A percentile compares a stretch with the other conserved stretches of the same genome.
These are phyloP conservation scores for Shiraia sp. DNA, from an alignment of 2,329 filamentous ascomycete species.

Conservation along the genomic window DNA sequence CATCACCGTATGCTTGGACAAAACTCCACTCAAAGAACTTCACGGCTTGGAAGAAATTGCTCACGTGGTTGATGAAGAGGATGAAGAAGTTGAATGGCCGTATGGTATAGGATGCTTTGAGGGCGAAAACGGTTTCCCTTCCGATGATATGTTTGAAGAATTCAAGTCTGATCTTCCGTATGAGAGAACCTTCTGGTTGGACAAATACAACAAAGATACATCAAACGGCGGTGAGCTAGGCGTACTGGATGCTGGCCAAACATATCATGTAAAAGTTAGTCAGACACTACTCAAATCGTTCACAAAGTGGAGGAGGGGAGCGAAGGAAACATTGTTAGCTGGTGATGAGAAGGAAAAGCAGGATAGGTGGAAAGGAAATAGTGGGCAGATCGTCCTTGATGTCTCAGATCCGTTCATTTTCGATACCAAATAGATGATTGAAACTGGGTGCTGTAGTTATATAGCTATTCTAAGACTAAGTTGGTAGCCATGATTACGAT, in stretches of 20 bases:
- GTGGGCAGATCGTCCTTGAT: not conserved
- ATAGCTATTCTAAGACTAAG: no score
- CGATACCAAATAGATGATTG: not conserved
- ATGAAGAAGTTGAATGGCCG: constrained; percentile 7
- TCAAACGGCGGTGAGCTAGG: not conserved
- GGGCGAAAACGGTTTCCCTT: constrained; percentile 4
- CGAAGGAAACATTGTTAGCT: constrained; percentile 1
- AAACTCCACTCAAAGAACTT: constrained; percentile 8
- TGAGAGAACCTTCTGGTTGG: constrained; percentile 6
- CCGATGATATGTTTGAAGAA: constrained; percentile 8
- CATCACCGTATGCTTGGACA: constrained; percentile 9
- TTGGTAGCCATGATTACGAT: no score
- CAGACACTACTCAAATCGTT: not conserved
- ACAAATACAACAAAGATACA: not conserved
- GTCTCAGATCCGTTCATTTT: not conserved
- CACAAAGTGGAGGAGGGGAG: constrained; percentile 1
- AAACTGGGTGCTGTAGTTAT: no score
- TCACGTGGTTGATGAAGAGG: constrained; percentile 3
- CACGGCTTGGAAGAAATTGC: constrained; percentile 9
- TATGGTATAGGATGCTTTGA: constrained; percentile 11
- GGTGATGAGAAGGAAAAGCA: not conserved
- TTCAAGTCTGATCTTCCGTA: constrained; percentile 7
- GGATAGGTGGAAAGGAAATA: not conserved
- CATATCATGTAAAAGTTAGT: not conserved
- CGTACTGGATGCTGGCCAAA: not conserved